These are phyloP conservation scores for Achlya hypogyna DNA, from an alignment of 352 stramenopile species.

Conservation along the genomic window DNA sequence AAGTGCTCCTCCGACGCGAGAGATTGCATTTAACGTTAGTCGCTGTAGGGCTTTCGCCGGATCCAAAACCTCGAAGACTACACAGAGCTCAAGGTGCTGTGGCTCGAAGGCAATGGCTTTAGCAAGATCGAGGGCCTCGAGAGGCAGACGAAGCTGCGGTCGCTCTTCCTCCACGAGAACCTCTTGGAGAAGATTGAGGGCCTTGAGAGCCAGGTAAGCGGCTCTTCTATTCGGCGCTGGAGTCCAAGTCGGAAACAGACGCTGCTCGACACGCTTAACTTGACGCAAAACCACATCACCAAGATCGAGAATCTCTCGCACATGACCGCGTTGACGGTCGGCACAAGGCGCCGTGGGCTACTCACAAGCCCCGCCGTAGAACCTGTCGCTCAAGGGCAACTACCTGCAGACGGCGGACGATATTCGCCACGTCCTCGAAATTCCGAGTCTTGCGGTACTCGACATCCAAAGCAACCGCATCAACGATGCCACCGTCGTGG, in stretches of 20 bases:
- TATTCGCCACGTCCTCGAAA: slow-evolving; percentile 47
- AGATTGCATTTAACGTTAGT: not conserved
- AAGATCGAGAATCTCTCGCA: slow-evolving; percentile 67
- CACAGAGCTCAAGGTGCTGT: slow-evolving; percentile 89
- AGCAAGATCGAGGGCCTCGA: slow-evolving; percentile 85
- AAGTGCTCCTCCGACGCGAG: slow-evolving; percentile 39
- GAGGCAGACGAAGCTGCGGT: slow-evolving; percentile 76
- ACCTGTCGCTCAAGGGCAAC: slow-evolving; percentile 65
- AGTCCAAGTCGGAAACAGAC: too few relatives aligned
- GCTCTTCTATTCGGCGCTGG: not conserved
- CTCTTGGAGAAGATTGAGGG: slow-evolving; percentile 89
- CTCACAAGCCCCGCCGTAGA: slow-evolving; percentile 23
- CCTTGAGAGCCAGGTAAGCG: slow-evolving; percentile 32
- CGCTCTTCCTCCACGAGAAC: slow-evolving; percentile 93
- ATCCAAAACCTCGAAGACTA: slow-evolving; percentile 95
- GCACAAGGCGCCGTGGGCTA: not conserved
- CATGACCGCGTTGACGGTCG: slow-evolving; percentile 55
- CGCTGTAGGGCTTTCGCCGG: slow-evolving; percentile 66
- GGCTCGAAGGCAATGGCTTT: slow-evolving; percentile 91
- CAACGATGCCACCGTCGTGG: slow-evolving; percentile 45
- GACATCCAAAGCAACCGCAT: slow-evolving; percentile 81
- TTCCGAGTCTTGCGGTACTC: slow-evolving; percentile 62
- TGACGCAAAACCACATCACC: slow-evolving; percentile 74
- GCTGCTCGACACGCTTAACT: slow-evolving; percentile 65
- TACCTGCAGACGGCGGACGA: slow-evolving; percentile 53